Conservation (phyloP, 495 filamentous ascomycete genomes). For the Pyronema omphalodes region DNA sequence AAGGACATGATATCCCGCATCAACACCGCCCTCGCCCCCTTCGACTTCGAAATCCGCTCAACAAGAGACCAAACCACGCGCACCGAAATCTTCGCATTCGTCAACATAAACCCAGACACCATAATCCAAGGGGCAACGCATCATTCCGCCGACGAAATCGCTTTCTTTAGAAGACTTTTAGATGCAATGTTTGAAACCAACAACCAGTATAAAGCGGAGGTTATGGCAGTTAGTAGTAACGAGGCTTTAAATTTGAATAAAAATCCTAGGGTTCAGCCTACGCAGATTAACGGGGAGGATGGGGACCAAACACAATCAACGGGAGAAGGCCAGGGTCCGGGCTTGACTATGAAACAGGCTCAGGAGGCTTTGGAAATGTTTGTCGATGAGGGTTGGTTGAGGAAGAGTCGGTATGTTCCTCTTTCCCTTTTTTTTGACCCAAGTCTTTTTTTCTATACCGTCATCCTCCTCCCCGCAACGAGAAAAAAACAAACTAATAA, state of each 20-base stretch:
- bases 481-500: not conserved
- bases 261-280: constrained; percentile 15
- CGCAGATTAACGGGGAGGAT: constrained; percentile 24
- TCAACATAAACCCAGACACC: constrained; percentile 65
- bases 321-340: constrained; percentile 31
- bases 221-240: constrained; percentile 59
- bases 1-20: constrained; percentile 23
- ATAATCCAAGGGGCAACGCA: constrained; percentile 75
- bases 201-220: constrained; percentile 56
- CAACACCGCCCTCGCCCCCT: constrained; percentile 48
- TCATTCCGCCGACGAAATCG: constrained; percentile 65
- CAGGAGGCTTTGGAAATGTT: constrained; percentile 50
- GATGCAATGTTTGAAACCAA: constrained; percentile 83
- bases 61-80: constrained; percentile 45
- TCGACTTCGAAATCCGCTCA: constrained; percentile 74
- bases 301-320: constrained; percentile 27
- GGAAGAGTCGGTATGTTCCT: constrained; percentile 27
- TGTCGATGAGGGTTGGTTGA: constrained; percentile 69
- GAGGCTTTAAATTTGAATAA: constrained; percentile 51
- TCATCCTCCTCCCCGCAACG: not conserved
- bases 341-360: constrained; percentile 57
- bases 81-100: constrained; percentile 21
- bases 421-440: too few relatives aligned
- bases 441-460: too few relatives aligned
- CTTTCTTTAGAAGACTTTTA: constrained; percentile 70